Evolutionary conservation across 192 early-diverging fungal species (phyloP), one percentile per base, ranked within the genome.

Genomic region (Paraglomus brasilianum): DNA sequence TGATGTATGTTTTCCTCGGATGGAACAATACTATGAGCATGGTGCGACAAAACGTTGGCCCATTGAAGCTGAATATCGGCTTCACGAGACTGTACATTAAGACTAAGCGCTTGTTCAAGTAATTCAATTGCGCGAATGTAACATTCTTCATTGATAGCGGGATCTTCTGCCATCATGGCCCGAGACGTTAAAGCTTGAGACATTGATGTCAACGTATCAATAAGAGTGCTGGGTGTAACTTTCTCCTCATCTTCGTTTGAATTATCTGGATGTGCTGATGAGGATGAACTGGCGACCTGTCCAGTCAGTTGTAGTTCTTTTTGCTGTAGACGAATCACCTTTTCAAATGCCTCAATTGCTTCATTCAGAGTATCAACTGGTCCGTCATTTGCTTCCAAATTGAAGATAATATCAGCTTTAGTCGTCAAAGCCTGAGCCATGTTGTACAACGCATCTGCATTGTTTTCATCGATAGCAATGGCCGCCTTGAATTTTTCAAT

Each of bases 401-500:
- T 81, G 64, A 81, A 75, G 42, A 80, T 63, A 10, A 84, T 66
- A 62, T 89, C 87, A 1, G 88, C 82, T 19, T 76, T 73, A 10
- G 83, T 81, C 22, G 80, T 75, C 44, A 90, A 53, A 0, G 88
- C 88, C 72, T 89, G 88, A 6, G 82, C 87, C 41, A 90, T 74
- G 60, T 90, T 92, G 71, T 88, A 90, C 43, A 86, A 75, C 0
- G 77, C 77, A 63, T 91, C 90, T 5, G 85, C 78, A 56, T 89
- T 88, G 50, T 76, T 73, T 3, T 66, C 62, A 55, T 85, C 80
- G 8, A 85, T 65, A 15, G 21, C 52, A 6, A 83, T 56, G 36
- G 82, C 86, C 11, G 45, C 71, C 53, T 82, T 69, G 47, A 89
- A 83, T 7, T 78, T 78, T 14, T 77, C 70, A 11, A 86, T 82